A percentile compares a stretch with the other conserved stretches of the same genome.
Conservation (phyloP, 768 basidiomycete genomes). For the Psilocybe subaeruginosa region DNA sequence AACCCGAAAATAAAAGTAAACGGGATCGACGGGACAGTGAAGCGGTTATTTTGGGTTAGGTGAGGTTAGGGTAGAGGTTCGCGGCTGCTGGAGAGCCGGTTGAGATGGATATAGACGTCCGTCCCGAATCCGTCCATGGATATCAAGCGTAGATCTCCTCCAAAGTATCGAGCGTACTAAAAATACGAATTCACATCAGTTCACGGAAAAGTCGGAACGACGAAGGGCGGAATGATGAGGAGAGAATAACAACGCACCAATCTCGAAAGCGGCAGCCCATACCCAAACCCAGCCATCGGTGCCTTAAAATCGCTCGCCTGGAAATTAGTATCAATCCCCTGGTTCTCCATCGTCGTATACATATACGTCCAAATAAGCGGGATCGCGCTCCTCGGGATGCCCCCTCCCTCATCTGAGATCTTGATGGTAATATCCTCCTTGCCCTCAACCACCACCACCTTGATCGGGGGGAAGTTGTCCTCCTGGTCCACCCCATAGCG, state of each 20-base stretch:
- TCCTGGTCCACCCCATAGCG: constrained; percentile 83
- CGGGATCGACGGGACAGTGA: no score
- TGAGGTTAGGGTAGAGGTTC: constrained; percentile 62
- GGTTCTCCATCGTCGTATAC: constrained; percentile 86
- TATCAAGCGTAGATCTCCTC: constrained; percentile 89
- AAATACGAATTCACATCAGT: no score
- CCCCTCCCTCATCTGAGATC: constrained; percentile 96
- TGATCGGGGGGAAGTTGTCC: constrained; percentile 84
- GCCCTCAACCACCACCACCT: constrained; percentile 95
- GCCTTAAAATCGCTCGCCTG: constrained; percentile 91
- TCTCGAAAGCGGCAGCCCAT: constrained; percentile 90
- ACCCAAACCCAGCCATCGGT: constrained; percentile 97
- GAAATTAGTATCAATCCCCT: constrained; percentile 79
- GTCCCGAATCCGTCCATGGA: constrained; percentile 99
- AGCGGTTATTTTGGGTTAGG: no score
- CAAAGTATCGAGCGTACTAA: constrained; percentile 92
- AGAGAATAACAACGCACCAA: constrained; percentile 31
- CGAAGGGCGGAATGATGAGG: no score
- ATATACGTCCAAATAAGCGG: constrained; percentile 99
- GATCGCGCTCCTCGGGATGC: constrained; percentile 86
- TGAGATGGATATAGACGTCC: constrained; percentile 92
- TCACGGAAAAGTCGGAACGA: no score
- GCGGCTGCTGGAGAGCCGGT: constrained; percentile 79
- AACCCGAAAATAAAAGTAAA: no score
- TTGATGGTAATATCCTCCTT: constrained; percentile 99